Evolutionary conservation across 169 alveolate genomes (phyloP).

Genomic region (Blepharisma undulans): DNA sequence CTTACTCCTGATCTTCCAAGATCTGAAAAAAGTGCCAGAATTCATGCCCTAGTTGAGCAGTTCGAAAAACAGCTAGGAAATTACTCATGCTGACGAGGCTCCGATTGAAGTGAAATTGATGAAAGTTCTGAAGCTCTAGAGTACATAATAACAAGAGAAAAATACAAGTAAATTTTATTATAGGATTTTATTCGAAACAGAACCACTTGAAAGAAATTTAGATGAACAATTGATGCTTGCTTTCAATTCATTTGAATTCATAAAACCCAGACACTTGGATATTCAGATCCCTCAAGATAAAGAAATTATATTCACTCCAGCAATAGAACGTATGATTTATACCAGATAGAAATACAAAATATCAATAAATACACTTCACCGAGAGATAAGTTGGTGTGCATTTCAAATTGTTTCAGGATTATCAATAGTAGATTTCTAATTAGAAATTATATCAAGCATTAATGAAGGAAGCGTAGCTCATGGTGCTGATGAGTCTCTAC

Average conservation of each 20-base stretch:
- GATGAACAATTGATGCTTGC: neutral
- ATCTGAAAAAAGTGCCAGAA: neutral
- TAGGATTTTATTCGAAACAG: neutral
- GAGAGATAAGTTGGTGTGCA: slow-evolving; percentile 22
- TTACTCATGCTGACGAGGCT: slow-evolving; percentile 15
- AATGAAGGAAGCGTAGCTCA: neutral
- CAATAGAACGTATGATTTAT: neutral
- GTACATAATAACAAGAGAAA: slow-evolving; percentile 22
- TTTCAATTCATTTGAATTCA: neutral
- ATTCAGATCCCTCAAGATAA: neutral
- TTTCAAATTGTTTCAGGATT: slow-evolving; percentile 32
- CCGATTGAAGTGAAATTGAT: slow-evolving; percentile 1
- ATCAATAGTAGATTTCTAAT: neutral
- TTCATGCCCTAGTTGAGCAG: neutral
- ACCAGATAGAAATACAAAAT: slow-evolving; percentile 15
- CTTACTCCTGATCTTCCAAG: neutral
- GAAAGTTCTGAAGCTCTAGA: slow-evolving; percentile 29
- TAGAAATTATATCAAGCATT: neutral
- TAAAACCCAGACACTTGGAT: slow-evolving; percentile 16
- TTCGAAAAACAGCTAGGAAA: slow-evolving; percentile 24
- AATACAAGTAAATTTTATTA: neutral
- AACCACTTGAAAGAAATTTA: neutral
- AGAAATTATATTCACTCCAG: neutral
- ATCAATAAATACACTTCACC: slow-evolving; percentile 34
- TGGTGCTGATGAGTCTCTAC: slow-evolving; percentile 41